Percentiles rank a stretch among this genome's conserved stretches.
phyloP scores from a whole-genome alignment of 441 rosid species.

The Pelargonium hybrid region DNA sequence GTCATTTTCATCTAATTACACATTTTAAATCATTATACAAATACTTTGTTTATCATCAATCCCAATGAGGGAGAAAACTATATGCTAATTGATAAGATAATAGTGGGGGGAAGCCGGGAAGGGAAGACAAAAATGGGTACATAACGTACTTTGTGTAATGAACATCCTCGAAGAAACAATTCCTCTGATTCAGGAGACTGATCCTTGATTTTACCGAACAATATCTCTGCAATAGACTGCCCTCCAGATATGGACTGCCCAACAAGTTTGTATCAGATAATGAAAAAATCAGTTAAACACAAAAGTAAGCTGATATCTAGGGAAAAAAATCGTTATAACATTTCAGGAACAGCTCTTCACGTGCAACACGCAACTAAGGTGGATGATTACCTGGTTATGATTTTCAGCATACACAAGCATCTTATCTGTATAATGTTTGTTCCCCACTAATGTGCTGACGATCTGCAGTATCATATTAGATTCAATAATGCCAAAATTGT shows the following conservation, averaged over 20 bases:
- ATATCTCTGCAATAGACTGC: conserved; percentile 74
- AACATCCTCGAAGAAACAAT: conserved; percentile 49
- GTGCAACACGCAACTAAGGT: conserved; percentile 9
- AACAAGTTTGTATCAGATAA: conserved; percentile 17
- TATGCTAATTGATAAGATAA: background rate
- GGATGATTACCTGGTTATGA: conserved; percentile 63
- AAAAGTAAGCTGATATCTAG: background rate
- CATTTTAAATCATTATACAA: background rate
- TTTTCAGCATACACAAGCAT: conserved; percentile 78
- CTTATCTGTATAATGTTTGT: conserved; percentile 55
- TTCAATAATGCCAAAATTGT: conserved; percentile 2
- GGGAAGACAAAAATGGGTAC: conserved; percentile 12
- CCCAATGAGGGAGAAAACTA: too few relatives aligned
- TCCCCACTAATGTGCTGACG: conserved; percentile 58
- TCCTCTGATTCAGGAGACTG: conserved; percentile 39
- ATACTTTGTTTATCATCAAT: background rate
- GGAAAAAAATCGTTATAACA: background rate
- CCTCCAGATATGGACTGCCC: conserved; percentile 88
- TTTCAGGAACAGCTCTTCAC: conserved; percentile 9
- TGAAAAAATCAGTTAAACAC: conserved; percentile 9
- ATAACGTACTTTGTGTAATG: conserved; percentile 56
- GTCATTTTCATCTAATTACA: background rate
- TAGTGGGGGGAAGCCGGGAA: conserved; percentile 15
- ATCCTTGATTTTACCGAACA: conserved; percentile 49
- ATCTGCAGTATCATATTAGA: conserved; percentile 39